Evolutionary conservation across 768 basidiomycete genomes (phyloP).

Genomic region (Auriscalpium orientale): DNA sequence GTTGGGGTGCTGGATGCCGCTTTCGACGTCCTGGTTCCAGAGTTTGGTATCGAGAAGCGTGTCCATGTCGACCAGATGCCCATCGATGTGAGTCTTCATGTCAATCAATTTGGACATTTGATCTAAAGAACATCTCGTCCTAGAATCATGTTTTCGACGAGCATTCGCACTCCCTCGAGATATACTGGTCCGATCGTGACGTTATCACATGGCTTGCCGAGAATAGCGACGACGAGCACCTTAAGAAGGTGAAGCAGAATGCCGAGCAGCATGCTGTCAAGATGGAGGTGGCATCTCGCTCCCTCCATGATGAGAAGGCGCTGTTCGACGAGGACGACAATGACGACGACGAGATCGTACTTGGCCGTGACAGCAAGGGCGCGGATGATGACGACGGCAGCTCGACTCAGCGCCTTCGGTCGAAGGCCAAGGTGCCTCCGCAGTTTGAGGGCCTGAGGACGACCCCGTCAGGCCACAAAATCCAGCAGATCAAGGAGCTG

Average conservation of each 20-base stretch:
- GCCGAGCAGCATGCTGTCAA: conserved; percentile 86
- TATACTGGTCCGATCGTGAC: conserved; percentile 94
- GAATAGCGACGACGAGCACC: conserved; percentile 91
- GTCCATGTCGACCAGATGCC: conserved; percentile 99
- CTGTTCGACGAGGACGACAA: conserved; percentile 87
- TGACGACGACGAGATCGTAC: conserved; percentile 72
- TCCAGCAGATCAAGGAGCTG: conserved; percentile 90
- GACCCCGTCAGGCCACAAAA: conserved; percentile 75
- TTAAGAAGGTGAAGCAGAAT: conserved; percentile 90
- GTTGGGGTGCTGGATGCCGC: conserved; percentile 96
- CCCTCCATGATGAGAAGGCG: conserved; percentile 80
- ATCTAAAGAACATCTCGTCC: no score
- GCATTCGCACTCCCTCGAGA: conserved; percentile 83
- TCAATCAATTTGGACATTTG: background rate
- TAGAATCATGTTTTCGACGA: conserved; percentile 97
- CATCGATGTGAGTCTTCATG: conserved; percentile 61
- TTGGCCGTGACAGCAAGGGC: conserved; percentile 47
- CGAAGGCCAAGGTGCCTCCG: conserved; percentile 67
- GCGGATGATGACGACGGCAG: conserved; percentile 41
- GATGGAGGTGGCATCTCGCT: conserved; percentile 85
- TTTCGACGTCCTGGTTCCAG: conserved; percentile 92
- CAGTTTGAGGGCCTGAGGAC: conserved; percentile 78
- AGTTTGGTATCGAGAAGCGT: conserved; percentile 98
- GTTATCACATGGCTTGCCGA: conserved; percentile 94
- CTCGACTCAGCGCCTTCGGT: conserved; percentile 72